A percentile compares a stretch with the other conserved stretches of the same genome.
Conservation (phyloP, 768 basidiomycete species). For the Tylopilus balloui region DNA sequence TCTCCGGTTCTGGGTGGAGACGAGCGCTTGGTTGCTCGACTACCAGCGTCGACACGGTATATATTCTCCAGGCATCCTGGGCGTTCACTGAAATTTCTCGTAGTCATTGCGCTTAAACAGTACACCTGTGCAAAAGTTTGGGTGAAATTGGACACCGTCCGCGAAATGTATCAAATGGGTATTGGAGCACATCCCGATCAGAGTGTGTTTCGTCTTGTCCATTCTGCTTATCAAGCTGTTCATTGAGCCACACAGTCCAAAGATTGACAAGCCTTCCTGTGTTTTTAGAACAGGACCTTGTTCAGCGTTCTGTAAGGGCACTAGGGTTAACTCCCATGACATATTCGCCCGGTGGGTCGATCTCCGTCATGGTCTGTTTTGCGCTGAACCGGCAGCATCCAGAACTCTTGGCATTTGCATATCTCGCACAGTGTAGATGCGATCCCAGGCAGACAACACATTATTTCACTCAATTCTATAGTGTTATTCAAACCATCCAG, state of each 20-base stretch:
- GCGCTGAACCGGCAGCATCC: conserved; percentile 4
- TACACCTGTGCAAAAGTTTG: conserved; percentile 38
- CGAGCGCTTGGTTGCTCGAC: conserved; percentile 60
- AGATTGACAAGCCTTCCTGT: conserved; percentile 46
- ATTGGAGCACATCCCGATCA: conserved; percentile 78
- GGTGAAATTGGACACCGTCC: conserved; percentile 52
- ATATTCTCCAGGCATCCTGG: conserved; percentile 13
- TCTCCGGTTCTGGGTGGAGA: conserved; percentile 78
- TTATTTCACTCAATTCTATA: conserved; percentile 59
- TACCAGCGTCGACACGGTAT: conserved; percentile 48
- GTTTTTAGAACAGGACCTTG: conserved; percentile 38
- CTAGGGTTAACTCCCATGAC: conserved; percentile 67
- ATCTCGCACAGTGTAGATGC: conserved; percentile 77
- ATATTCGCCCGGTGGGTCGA: conserved; percentile 55
- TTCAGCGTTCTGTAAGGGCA: conserved; percentile 38
- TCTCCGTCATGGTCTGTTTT: neutral
- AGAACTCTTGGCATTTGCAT: conserved; percentile 78
- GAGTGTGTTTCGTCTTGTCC: conserved; percentile 40
- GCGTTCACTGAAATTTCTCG: conserved; percentile 5
- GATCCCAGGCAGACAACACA: conserved; percentile 58
- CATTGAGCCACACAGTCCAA: conserved; percentile 40
- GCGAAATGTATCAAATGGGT: conserved; percentile 68
- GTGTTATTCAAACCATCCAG: conserved; percentile 48
- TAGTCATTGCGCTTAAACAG: conserved; percentile 47
- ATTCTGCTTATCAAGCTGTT: neutral